Base-by-base conservation (phyloP, 2,329 filamentous ascomycete genomes). In the Fusarium sp. region DNA sequence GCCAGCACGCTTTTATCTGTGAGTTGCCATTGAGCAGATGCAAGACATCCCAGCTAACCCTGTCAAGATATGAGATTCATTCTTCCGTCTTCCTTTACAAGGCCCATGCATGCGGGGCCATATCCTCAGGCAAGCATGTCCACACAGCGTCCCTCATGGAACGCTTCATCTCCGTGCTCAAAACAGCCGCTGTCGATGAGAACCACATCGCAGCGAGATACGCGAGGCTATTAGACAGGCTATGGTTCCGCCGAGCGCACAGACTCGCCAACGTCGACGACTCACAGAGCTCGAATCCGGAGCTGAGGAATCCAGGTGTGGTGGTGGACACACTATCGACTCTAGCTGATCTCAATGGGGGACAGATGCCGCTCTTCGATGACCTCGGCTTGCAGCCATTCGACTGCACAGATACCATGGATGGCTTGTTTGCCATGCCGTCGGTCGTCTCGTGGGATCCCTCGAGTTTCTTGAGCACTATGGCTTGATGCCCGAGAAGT, bases 11-110 rank as follows among this genome's bases (percentile, higher is more conserved):
- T 69, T 71, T 16, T 71, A 71, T 13, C 18, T 71, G 65, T 71
- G 41, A 65, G 68, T 13, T 2, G 11, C 39, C 41, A 18, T 35
- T 27, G 24, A 20, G 7, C 27, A 54, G 6, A n/a, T 39, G 2
- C 10, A 57, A 35, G 13, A 57, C 31, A 37, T 35, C 10, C 10
- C 4, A 8, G 18, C 14, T 29, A 56, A 18, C 14, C 22, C 22
- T 24, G 35, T 6, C 35, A 16, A 41, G 56, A 41, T 71, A 71
- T 31, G 68, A 68, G 20, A 71, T 71, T n/a, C 65, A 69, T n/a
- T 65, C 69, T 9, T 71, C 62, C 1, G 66, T 71, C 18, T 71
- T 71, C 20, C 39, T 69, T 8, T 71, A 65, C 52, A 69, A 71
- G 14, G 62, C 66, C 8, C 69, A 71, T 24, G 57, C 65, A 6